Evolutionary conservation across 208 protist genomes (phyloP).

Genomic region (Histomonas meleagridis): DNA sequence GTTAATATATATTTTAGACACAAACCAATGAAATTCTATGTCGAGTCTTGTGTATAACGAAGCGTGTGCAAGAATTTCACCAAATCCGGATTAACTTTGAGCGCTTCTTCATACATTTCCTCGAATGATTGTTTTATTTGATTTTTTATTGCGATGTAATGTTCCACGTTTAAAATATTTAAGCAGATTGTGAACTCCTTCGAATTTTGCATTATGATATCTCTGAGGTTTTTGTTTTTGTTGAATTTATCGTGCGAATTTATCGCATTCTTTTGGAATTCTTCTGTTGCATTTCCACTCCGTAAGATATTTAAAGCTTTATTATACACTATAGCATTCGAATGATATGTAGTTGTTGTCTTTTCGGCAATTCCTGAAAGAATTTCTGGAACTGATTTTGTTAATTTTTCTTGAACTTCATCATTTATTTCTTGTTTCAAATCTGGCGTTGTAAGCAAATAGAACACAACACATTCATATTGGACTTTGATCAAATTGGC

Average conservation of each 20-base stretch:
- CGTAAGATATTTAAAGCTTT: neutral
- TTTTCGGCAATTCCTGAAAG: neutral
- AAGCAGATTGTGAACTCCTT: neutral
- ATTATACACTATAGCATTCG: neutral
- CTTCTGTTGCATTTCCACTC: neutral
- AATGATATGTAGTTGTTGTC: neutral
- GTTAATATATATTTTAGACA: no score
- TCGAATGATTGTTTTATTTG: neutral
- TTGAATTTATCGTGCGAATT: neutral
- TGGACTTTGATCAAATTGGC: neutral
- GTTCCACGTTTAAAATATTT: neutral
- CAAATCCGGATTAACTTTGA: constrained; percentile 8
- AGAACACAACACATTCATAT: neutral
- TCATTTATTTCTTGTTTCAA: neutral
- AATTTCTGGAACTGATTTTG: neutral
- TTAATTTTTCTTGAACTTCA: neutral
- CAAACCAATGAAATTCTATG: no score
- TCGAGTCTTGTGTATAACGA: no score
- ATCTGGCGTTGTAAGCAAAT: neutral
- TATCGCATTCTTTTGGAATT: neutral
- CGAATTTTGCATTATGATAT: neutral
- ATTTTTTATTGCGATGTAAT: neutral
- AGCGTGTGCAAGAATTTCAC: no score
- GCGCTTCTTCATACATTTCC: neutral
- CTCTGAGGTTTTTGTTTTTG: neutral